Evolutionary conservation across 192 early-diverging fungal genomes (phyloP), one percentile per base, ranked within the genome.

Genomic region (Kickxella alabastrina): DNA sequence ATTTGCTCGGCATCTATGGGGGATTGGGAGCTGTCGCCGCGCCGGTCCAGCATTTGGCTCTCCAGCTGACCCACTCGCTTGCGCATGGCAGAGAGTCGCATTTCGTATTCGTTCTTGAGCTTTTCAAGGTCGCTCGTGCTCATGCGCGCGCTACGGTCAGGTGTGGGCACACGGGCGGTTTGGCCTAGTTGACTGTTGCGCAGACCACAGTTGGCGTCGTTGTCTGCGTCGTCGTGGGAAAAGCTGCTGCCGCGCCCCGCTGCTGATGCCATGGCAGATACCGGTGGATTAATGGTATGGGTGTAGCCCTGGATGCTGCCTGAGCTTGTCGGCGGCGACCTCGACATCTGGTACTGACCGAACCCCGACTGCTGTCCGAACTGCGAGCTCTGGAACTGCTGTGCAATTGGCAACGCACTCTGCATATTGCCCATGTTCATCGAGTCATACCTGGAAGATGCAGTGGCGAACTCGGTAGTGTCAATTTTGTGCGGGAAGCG

Each of bases 21-120:
- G 19, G n/a, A n/a, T n/a, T 63, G 55, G 10, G 55, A 51, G 36
- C 68, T 49, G 25, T 79, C 67, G 29, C 60, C 59, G 35, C 72
- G 61, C 25, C 65, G 45, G 37, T 78, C 78, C 43, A 77, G 53
- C 23, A 82, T 47, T 37, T 86, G 79, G 43, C 74, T 75, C 54
- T 89, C 85, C 29, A 90, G 62, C 56, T 87, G 80, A 36, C 84
- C 79, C 17, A 88, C 75, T 24, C 85, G 71, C 50, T 80, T 83
- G 32, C 83, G 79, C 61, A 90, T 72, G 10, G 74, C 68, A 6
- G 59, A 41, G 4, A 87, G 62, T 24, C 81, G 80, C 38, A 71
- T 70, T 53, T 89, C 86, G 43, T 87, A 86, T 43, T 86, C 87
- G 50, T 78, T 49, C 25, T 64, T 66, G 23, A 78, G 26, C 43